These are phyloP conservation scores for Corrigiola litoralis DNA, from an alignment of 179 eudicot genomes.

Conservation along the genomic window DNA sequence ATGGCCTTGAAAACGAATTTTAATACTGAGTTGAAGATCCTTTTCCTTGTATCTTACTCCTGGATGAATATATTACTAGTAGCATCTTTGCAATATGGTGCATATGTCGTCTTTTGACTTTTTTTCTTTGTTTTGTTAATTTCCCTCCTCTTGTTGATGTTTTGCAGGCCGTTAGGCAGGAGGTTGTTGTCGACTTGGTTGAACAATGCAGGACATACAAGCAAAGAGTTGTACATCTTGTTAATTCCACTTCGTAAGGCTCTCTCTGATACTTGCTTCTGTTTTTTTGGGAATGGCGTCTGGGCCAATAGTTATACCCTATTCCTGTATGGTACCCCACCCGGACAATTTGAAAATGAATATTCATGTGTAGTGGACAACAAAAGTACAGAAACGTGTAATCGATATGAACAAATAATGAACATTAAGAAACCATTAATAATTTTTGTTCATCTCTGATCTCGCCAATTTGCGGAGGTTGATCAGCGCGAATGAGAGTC, in stretches of 20 bases:
- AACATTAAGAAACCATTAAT: no score
- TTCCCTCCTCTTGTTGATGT: neutral
- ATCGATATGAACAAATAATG: no score
- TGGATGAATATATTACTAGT: neutral
- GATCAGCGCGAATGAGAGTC: no score
- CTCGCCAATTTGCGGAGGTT: no score
- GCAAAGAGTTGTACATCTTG: slow-evolving; percentile 85
- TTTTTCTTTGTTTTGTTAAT: neutral
- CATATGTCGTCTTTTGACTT: neutral
- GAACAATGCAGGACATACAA: slow-evolving; percentile 84
- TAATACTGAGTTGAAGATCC: neutral
- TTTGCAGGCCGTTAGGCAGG: slow-evolving; percentile 77
- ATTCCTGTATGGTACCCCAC: no score
- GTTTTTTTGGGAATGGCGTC: neutral
- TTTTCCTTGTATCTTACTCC: neutral
- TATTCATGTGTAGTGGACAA: no score
- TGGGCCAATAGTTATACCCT: neutral
- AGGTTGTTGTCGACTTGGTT: slow-evolving; percentile 81
- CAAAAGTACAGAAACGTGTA: no score
- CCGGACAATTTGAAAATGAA: no score
- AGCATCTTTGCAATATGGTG: neutral
- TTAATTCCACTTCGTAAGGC: slow-evolving; percentile 88
- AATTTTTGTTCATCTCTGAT: no score
- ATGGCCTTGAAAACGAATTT: neutral
- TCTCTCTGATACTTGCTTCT: neutral